Conservation (phyloP, 768 basidiomycete species). For the Daedalea quercina region DNA sequence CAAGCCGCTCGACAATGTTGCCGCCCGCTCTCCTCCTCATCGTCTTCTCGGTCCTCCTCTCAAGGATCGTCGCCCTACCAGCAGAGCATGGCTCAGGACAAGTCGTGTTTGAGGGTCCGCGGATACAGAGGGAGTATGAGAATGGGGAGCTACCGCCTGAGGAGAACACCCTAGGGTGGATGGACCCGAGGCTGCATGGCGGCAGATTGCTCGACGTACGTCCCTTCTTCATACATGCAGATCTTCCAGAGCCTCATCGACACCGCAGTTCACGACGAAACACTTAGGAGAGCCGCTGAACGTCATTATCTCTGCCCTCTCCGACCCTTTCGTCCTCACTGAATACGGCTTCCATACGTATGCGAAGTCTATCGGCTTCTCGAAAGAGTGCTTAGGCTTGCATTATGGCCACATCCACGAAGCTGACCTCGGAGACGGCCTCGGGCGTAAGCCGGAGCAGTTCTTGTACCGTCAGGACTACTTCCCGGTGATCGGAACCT, state of each 20-base stretch:
- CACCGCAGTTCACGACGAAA: slow-evolving; percentile 54
- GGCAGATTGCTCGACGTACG: slow-evolving; percentile 74
- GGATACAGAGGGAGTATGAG: slow-evolving; percentile 13
- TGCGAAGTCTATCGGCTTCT: slow-evolving; percentile 79
- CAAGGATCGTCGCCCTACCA: background rate
- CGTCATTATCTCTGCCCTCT: slow-evolving; percentile 70
- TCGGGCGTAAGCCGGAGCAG: slow-evolving; percentile 59
- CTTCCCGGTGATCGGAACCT: slow-evolving; percentile 74
- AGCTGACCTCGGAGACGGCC: slow-evolving; percentile 81
- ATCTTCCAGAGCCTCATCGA: background rate
- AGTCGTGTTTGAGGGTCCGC: background rate
- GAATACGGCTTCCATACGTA: slow-evolving; percentile 65
- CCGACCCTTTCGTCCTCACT: slow-evolving; percentile 76
- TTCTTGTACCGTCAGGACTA: slow-evolving; percentile 76
- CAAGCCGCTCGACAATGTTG: background rate
- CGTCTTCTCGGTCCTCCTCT: background rate
- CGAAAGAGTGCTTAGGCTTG: slow-evolving; percentile 75
- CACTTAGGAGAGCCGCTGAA: slow-evolving; percentile 78
- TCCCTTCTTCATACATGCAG: slow-evolving; percentile 4
- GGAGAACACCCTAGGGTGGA: slow-evolving; percentile 34
- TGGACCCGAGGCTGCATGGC: slow-evolving; percentile 68
- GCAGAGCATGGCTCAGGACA: background rate
- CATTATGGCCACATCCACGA: slow-evolving; percentile 71
- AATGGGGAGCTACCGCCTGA: slow-evolving; percentile 22
- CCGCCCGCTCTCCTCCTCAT: slow-evolving; percentile 1